These are phyloP conservation scores for Boletus vinaceobasis DNA, from an alignment of 768 basidiomycete species.

Conservation along the genomic window DNA sequence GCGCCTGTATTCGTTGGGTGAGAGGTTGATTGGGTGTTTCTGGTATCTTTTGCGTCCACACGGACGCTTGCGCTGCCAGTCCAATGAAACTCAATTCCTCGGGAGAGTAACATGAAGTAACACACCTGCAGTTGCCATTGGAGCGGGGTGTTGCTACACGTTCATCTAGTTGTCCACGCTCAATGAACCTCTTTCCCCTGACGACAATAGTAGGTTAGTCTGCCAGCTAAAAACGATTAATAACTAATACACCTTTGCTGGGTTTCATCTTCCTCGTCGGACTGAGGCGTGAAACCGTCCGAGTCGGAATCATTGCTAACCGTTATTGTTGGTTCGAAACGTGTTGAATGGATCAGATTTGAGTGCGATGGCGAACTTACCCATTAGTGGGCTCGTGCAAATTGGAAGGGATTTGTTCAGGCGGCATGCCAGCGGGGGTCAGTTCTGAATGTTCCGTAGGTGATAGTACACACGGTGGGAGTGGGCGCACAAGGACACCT, in stretches of 20 bases:
- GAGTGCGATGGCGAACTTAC: background rate
- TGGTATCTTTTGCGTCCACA: too few species aligned
- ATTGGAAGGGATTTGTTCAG: background rate
- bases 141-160: rapidly evolving
- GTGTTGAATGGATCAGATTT: background rate
- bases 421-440: background rate
- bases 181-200: background rate
- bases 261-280: background rate
- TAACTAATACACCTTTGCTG: background rate
- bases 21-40: too few species aligned
- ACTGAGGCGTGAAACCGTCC: background rate
- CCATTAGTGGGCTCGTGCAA: background rate
- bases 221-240: background rate
- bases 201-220: background rate
- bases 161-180: background rate
- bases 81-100: background rate
- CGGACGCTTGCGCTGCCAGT: too few species aligned
- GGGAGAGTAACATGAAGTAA: background rate
- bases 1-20: background rate
- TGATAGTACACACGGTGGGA: too few species aligned
- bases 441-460: background rate
- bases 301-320: slow-evolving; percentile 1
- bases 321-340: background rate
- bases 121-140: background rate
- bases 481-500: background rate